Evolutionary conservation across 2,329 filamentous ascomycete species (phyloP), one percentile per base, ranked within the genome.

Genomic region (Phialocephala sp.): DNA sequence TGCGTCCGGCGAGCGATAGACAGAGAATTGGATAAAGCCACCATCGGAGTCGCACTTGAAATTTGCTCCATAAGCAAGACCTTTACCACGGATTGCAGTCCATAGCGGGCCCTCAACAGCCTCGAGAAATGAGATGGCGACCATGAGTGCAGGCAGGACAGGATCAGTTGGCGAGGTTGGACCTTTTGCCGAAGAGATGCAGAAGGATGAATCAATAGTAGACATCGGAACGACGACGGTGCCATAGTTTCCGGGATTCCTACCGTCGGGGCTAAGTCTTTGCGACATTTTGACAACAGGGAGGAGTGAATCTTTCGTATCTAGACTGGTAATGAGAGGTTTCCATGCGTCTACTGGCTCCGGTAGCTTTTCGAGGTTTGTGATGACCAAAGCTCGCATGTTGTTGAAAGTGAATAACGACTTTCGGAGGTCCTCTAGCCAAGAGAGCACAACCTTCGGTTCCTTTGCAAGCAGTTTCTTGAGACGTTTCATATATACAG

Each of bases 61-160:
- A 72, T 86, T 88, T 0, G 91, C 90, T 61, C 94, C 94, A 75
- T 99, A 99, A 0, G 95, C 95, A 60, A 98, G 88, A 54, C 95
- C 95, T 52, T 92, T 95, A 63, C 95, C 95, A 56, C 95, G 92
- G 58, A 98, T 91, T 0, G 93, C 92, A 69, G 91, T 91, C 94
- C 95, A 98, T 37, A 99, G 87, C 0, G 95, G 95, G 0, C 95
- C 95, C 78, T 99, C 95, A 20, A 96, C 91, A 0, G 93, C 89
- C 75, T 97, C 94, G 67, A 99, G 89, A 76, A 97, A 98, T 22
- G 93, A 89, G 59, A 93, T 87, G 0, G 94, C 93, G 8, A 99
- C 94, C 77, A 97, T 87, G 60, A 97, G 84, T 1, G 94, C 89
- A 0, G 95, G 93, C 1, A 98, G 83, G 18, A 87, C 85, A 0